Base-by-base conservation (phyloP, 2,329 filamentous ascomycete species). In the Fusarium falciforme region DNA sequence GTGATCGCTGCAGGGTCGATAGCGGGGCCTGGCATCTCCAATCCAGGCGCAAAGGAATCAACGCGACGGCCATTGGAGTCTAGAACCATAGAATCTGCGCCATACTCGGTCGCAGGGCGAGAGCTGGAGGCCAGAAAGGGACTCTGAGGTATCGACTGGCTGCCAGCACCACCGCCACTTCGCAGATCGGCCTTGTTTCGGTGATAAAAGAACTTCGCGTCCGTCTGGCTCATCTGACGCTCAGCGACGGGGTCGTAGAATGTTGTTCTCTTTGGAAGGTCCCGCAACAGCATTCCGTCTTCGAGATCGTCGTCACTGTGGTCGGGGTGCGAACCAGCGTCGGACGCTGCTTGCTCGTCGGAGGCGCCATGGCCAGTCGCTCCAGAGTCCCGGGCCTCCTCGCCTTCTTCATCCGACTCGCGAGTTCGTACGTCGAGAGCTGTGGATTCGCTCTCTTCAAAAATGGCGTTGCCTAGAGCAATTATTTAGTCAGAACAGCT, bases 121-220 rank as follows among this genome's bases (percentile, higher is more conserved):
- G 83, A 83, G 14, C 79, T 80, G 33, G 83, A 80, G 42, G 78
- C 66, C 40, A 87, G 82, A 57, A 84, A 74, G 14, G 88, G 87
- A 68, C 88, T 89, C 22, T 84, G 83, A 11, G 86, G 85, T 14
- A 85, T 86, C 44, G 80, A 74, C 58, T 87, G 85, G 62, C 80
- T 81, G 80, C 83, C 85, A 66, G 76, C 80, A 77, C 81, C 67
- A 75, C 82, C 66, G 77, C 79, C 59, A 74, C 75, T 77, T 82
- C 87, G 75, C 79, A 79, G 65, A 71, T 92, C 93, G 67, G 92
- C 86, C 82, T 95, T 93, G 83, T 94, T 95, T 75, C 94, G 89
- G 84, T 98, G 96, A 82, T 98, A 99, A 85, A 98, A 97, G 72
- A 98, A 89, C 83, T 98, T 98, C 68, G 96, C 94, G 81, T 99